These are phyloP conservation scores for Sechiopsis laciniata DNA, from an alignment of 306 rosid species.

Conservation along the genomic window DNA sequence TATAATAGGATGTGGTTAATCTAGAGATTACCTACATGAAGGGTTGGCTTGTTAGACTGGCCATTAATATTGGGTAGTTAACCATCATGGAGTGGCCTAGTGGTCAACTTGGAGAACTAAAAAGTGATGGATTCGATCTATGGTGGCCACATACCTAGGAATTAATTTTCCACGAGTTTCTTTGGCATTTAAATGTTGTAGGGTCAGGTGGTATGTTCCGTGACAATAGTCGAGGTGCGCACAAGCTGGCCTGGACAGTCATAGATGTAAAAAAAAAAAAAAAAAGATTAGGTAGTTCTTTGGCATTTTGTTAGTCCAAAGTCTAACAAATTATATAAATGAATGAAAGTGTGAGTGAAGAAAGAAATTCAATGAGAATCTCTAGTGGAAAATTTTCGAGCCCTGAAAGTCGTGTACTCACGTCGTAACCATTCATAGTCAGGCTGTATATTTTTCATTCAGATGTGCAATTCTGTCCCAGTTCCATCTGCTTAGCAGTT, in stretches of 20 bases:
- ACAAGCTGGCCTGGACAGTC: no score
- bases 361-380: not conserved
- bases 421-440: not conserved
- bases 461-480: not conserved
- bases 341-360: not conserved
- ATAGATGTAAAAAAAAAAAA: no score
- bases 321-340: not conserved
- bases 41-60: conserved; percentile 3
- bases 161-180: no score
- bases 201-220: no score
- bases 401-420: not conserved
- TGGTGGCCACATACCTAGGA: no score
- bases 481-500: not conserved
- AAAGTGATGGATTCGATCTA: no score
- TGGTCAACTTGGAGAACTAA: no score
- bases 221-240: no score
- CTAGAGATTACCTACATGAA: conserved; percentile 4
- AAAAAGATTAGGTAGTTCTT: not conserved
- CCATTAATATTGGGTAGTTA: not conserved
- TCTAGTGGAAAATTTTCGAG: not conserved
- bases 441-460: not conserved
- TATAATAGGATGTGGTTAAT: not conserved
- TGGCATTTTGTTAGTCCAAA: not conserved
- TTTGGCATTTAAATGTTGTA: no score
- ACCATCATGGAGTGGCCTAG: no score